Evolutionary conservation across 2,329 filamentous ascomycete species (phyloP), one percentile per base, ranked within the genome.

Genomic region (Anisogramma anomala): DNA sequence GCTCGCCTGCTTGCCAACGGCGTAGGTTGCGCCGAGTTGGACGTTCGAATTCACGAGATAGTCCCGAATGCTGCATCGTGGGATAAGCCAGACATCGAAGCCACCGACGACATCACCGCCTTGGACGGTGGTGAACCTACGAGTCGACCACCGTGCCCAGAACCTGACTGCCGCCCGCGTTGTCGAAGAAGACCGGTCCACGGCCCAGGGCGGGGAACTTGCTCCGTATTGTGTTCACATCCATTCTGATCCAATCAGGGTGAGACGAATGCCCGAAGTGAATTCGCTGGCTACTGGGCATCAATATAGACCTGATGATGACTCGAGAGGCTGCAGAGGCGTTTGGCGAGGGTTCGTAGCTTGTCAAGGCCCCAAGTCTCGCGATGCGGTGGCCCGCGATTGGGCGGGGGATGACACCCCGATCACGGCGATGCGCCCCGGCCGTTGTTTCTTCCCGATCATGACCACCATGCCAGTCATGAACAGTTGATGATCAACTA

Each of bases 81-180:
- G 23, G 10, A 14, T 34, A 11, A 43, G 43, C 25, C 42, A 41
- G 30, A 23, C 7, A n/a, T 13, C 20, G 5, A 37, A 33, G 30
- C 10, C 3, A 14, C n/a, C 7, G 17, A 38, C 13, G 9, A 30
- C 3, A 4, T 11, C 3, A 14, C n/a, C 7, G 17, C 35, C 13
- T 9, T 26, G 2, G 3, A 1, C 18, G 15, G 18, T 4, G 18
- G 31, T 30, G n/a, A 32, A 59, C 69, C 60, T 56, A 82, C 77
- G 72, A 70, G 41, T 82, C 71, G 43, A 81, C 76, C 13, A 84
- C 84, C 13, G 69, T 65, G 19, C 72, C 73, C 3, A 88, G 62
- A 1, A 75, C 69, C 53, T 88, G 83, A 53, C 77, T 84, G 27
- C 83, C 83, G 14, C 83, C 83, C 9, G 82, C 84, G 55, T 88